Conservation (phyloP, 805 yeast genomes). For the Pichia gijzeniarum region DNA sequence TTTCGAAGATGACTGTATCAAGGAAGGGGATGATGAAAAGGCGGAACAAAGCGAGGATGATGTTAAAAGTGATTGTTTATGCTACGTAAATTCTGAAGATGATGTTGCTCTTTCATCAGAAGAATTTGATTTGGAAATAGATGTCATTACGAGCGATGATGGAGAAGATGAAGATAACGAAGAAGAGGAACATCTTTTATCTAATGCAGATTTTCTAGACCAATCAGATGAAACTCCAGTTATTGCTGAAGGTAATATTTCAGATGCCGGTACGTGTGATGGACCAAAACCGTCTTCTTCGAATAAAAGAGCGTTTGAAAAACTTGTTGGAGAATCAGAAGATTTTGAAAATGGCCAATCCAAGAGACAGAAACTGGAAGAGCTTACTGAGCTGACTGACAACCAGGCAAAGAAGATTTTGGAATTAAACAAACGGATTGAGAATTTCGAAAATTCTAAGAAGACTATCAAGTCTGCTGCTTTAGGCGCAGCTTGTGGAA, state of each 20-base stretch:
- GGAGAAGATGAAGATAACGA: neutral
- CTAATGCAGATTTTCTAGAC: too few species aligned
- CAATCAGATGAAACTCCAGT: too few species aligned
- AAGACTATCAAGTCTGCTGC: neutral
- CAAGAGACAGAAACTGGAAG: neutral
- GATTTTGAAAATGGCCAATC: neutral
- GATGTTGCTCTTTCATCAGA: neutral
- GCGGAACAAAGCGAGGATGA: neutral
- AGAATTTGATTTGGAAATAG: neutral
- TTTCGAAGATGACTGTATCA: neutral
- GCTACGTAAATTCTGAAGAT: neutral
- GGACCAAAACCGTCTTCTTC: too few species aligned
- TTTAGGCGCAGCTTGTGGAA: conserved; percentile 19
- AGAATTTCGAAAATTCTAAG: neutral
- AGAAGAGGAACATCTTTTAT: neutral
- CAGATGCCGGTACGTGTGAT: too few species aligned
- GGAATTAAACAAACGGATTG: neutral
- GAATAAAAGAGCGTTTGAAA: too few species aligned
- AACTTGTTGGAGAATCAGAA: neutral
- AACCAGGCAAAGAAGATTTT: neutral
- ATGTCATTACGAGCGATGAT: neutral
- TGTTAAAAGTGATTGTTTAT: neutral
- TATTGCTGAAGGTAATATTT: too few species aligned
- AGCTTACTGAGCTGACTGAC: neutral
- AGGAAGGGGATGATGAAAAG: neutral